Conservation (phyloP, 768 basidiomycete species). For the Steccherinum ochraceum region DNA sequence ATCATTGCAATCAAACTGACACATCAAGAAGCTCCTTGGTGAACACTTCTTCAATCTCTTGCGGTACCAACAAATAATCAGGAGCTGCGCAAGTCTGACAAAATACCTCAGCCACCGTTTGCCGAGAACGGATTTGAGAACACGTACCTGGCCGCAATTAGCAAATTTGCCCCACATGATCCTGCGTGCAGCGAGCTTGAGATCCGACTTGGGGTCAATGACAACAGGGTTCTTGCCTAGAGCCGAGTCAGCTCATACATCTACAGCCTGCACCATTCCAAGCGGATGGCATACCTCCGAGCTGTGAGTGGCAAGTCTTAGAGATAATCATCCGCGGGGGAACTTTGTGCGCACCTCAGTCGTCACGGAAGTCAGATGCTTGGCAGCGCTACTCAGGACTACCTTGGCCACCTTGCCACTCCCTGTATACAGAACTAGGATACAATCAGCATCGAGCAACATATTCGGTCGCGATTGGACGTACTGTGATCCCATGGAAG, state of each 20-base stretch:
- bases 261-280: neutral
- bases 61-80: slow-evolving; percentile 45
- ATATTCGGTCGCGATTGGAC: slow-evolving; percentile 14
- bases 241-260: slow-evolving; percentile 2
- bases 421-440: slow-evolving; percentile 54
- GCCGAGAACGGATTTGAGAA: neutral
- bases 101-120: neutral
- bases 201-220: slow-evolving; percentile 62
- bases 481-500: slow-evolving; percentile 61
- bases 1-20: slow-evolving; percentile 27
- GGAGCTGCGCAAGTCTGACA: slow-evolving; percentile 63
- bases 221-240: slow-evolving; percentile 66
- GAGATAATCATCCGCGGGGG: neutral
- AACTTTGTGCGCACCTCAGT: slow-evolving; percentile 40
- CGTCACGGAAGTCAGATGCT: slow-evolving; percentile 64
- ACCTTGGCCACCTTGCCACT: slow-evolving; percentile 55
- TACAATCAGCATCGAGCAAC: slow-evolving; percentile 8
- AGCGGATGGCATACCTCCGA: slow-evolving; percentile 32
- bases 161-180: slow-evolving; percentile 75
- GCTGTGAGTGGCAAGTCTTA: slow-evolving; percentile 37
- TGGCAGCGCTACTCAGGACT: slow-evolving; percentile 68
- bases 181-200: slow-evolving; percentile 60
- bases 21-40: slow-evolving; percentile 35
- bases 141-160: slow-evolving; percentile 54
- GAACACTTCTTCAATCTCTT: slow-evolving; percentile 31